A percentile compares a stretch with the other conserved stretches of the same genome.
Conservation (phyloP, 164 flowering plant genomes). For the Aristolochia californica region DNA sequence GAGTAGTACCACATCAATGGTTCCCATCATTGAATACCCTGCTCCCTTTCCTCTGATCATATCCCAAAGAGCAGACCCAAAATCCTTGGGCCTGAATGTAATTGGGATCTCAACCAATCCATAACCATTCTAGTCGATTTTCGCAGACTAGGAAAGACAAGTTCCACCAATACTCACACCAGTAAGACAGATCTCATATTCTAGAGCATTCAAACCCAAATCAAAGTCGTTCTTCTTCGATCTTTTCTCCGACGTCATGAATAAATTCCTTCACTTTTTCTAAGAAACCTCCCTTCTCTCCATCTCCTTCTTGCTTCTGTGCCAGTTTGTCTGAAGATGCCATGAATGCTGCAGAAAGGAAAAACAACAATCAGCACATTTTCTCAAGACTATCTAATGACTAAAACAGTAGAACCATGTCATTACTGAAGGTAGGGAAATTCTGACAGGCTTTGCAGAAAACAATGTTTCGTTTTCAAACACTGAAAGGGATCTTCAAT, state of each 20-base stretch:
- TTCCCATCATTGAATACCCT: constrained; percentile 21
- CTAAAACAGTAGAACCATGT: too few species aligned
- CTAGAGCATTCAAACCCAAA: constrained; percentile 20
- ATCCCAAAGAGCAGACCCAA: constrained; percentile 27
- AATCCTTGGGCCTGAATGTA: constrained; percentile 23
- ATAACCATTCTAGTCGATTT: constrained; percentile 14
- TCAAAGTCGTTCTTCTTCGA: constrained; percentile 26
- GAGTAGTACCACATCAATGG: constrained; percentile 15
- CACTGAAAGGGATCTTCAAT: too few species aligned
- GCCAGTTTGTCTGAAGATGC: constrained; percentile 8
- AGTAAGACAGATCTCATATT: constrained; percentile 17
- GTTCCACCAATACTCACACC: constrained; percentile 17
- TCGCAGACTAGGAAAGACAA: constrained; percentile 10
- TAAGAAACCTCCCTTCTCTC: constrained; percentile 12
- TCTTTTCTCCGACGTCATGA: constrained; percentile 20
- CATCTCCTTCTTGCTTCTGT: constrained; percentile 9
- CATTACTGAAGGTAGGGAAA: too few species aligned
- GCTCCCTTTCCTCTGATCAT: constrained; percentile 21
- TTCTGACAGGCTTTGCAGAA: too few species aligned
- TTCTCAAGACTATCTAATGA: too few species aligned
- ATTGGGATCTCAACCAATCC: constrained; percentile 17
- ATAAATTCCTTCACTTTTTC: constrained; percentile 18
- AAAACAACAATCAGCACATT: too few species aligned
- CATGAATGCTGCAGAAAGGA: constrained; percentile 6
- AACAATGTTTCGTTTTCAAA: too few species aligned